These are phyloP conservation scores for Solanum corneliomulleri DNA, from an alignment of 257 asterid genomes.

Conservation along the genomic window DNA sequence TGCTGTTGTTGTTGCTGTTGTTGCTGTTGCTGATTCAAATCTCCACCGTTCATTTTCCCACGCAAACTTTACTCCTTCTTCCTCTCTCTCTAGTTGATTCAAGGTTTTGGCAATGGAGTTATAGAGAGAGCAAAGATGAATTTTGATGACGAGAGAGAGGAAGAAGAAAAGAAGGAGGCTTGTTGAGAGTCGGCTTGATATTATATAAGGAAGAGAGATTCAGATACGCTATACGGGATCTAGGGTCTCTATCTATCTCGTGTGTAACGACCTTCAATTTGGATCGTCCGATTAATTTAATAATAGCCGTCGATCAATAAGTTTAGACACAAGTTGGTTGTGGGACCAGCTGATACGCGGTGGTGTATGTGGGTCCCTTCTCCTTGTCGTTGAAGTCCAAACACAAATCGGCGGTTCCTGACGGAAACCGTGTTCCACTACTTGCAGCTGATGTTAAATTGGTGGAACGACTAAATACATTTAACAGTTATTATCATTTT, in stretches of 20 bases:
- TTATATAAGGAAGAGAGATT: neutral
- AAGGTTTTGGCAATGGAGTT: neutral
- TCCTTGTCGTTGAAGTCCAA: slow-evolving; percentile 6
- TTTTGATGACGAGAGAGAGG: neutral
- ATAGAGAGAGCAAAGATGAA: neutral
- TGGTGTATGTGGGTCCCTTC: slow-evolving; percentile 17
- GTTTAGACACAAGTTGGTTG: neutral
- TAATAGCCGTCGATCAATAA: slow-evolving; percentile 18
- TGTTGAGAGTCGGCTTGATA: slow-evolving; percentile 26
- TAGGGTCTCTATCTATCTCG: neutral
- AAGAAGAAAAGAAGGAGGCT: slow-evolving; percentile 6
- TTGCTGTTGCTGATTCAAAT: slow-evolving; percentile 47
- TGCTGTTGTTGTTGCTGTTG: slow-evolving; percentile 33
- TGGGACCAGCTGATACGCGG: slow-evolving; percentile 44
- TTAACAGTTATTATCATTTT: neutral
- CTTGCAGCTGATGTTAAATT: neutral
- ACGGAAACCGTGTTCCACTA: neutral
- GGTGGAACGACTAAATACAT: too few species aligned
- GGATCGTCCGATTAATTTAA: slow-evolving; percentile 14
- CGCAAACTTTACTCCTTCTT: slow-evolving; percentile 5
- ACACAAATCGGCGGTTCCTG: neutral
- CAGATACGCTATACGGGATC: neutral
- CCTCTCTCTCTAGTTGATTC: neutral
- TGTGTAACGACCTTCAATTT: neutral
- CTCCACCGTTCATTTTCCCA: slow-evolving; percentile 62